These are phyloP conservation scores for Fusarium redolens DNA, from an alignment of 2,329 filamentous ascomycete species.

Conservation along the genomic window DNA sequence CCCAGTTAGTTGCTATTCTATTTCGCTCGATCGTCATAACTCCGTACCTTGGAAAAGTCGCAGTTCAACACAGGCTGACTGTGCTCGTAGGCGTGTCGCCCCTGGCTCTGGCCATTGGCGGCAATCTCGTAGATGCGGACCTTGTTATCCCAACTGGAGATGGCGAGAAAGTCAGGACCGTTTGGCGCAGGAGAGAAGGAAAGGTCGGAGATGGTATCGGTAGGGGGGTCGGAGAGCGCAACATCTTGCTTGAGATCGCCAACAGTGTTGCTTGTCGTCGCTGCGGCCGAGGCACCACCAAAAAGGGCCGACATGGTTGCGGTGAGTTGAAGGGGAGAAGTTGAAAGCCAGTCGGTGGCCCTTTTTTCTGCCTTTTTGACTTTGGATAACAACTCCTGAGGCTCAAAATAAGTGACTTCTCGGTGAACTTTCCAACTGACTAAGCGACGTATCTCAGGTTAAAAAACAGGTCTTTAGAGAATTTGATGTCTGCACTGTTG, in stretches of 20 bases:
- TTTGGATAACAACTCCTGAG: not conserved
- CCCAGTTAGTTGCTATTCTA: slow-evolving; percentile 5
- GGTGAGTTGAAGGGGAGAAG: slow-evolving; percentile 12
- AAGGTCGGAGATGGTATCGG: slow-evolving; percentile 90
- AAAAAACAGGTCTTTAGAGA: not conserved
- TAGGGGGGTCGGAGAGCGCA: slow-evolving; percentile 79
- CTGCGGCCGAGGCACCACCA: slow-evolving; percentile 59
- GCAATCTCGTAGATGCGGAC: slow-evolving; percentile 96
- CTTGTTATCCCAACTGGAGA: slow-evolving; percentile 97
- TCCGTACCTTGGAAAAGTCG: slow-evolving; percentile 86
- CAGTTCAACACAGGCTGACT: slow-evolving; percentile 85
- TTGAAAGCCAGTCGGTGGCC: slow-evolving; percentile 8
- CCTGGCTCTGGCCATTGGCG: slow-evolving; percentile 79
- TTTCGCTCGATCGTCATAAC: not conserved
- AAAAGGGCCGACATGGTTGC: slow-evolving; percentile 73
- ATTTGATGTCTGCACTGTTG: slow-evolving; percentile 1
- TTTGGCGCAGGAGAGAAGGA: slow-evolving; percentile 76
- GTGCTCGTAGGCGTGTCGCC: slow-evolving; percentile 88
- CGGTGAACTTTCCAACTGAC: not conserved
- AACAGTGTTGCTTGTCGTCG: slow-evolving; percentile 75
- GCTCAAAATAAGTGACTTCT: not conserved
- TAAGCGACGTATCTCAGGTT: not conserved
- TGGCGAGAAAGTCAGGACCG: slow-evolving; percentile 80
- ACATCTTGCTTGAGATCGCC: slow-evolving; percentile 94
- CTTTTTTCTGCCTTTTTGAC: slow-evolving; percentile 9